phyloP scores from a whole-genome alignment of 2,329 filamentous ascomycete species.

The Paecilomyces fulvus region DNA sequence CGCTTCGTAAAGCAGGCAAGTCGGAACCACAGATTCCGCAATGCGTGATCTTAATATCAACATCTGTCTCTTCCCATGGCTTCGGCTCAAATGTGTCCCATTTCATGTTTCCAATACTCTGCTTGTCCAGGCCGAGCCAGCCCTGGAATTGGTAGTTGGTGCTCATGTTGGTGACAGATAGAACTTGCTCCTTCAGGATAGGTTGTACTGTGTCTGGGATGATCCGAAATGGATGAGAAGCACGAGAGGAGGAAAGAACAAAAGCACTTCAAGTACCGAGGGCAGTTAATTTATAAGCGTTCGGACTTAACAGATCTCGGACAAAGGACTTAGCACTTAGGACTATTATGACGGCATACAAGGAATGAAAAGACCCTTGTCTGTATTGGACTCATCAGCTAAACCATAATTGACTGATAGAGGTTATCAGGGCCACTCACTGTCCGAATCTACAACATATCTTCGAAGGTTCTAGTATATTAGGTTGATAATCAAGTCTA shows the following conservation, averaged over 20 bases:
- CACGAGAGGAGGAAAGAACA: no score
- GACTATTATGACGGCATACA: not conserved
- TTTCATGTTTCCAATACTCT: constrained; percentile 35
- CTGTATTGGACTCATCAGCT: not conserved
- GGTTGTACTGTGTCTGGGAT: not conserved
- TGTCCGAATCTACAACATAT: not conserved
- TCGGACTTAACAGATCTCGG: not conserved
- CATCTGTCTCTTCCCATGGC: constrained; percentile 50
- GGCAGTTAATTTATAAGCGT: not conserved
- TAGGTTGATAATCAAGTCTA: not conserved
- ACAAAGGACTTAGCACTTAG: not conserved
- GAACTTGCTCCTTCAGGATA: not conserved
- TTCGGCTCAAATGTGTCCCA: constrained; percentile 45
- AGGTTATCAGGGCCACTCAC: no score
- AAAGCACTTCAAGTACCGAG: not conserved
- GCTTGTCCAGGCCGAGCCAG: constrained; percentile 41
- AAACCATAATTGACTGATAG: no score
- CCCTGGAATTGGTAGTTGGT: constrained; percentile 40
- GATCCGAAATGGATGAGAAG: no score
- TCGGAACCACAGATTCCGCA: constrained; percentile 54
- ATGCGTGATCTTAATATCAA: constrained; percentile 52
- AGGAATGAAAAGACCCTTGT: not conserved
- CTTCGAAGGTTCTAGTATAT: not conserved
- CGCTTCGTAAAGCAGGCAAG: constrained; percentile 43
- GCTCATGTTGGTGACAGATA: not conserved